Evolutionary conservation across 2,329 filamentous ascomycete genomes (phyloP), one percentile per base, ranked within the genome.

Genomic region (Ophiostoma sp.): DNA sequence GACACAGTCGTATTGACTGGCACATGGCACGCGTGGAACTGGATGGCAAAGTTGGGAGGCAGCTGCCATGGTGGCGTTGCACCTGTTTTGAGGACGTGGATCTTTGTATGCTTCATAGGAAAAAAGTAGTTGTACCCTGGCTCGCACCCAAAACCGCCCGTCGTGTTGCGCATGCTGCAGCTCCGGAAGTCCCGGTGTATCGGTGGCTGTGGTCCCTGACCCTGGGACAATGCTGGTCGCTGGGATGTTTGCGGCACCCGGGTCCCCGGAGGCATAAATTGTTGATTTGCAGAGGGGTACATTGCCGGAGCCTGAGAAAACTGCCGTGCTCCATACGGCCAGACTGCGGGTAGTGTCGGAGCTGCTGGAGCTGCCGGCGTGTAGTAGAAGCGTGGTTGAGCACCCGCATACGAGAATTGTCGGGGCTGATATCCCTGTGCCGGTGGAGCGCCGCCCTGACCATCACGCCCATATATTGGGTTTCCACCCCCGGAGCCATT

Each of bases 111-210:
- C 71, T 84, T 80, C 0, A 77, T 73, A 0, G 84, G 81, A 76
- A 87, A 88, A 73, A 87, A 82, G 76, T 87, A 86, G 77, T 86
- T 85, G 78, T 87, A 89, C 1, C 85, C 87, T 0, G 84, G 84
- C 72, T 88, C 86, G 70, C 83, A 83, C 55, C 85, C 84, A 0
- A 82, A 79, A 36, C 85, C 85, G 62, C 86, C 84, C 0, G 83
- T 84, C 0, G 82, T 80, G 76, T 88, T 87, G 64, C 79, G 80
- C 77, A 88, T 78, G 71, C 85, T 82, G 41, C 82, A 79, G 0
- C 84, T 83, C 0, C 84, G 83, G 70, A 84, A 81, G 1, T 78
- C 75, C 0, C 77, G 70, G 71, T 83, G 79, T 69, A 82, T 78
- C 7, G 73, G 73, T 0, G 84, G 82, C 27, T 78, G 77, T 0